Evolutionary conservation across 2,329 filamentous ascomycete species (phyloP).

Genomic region (Acarospora socialis): DNA sequence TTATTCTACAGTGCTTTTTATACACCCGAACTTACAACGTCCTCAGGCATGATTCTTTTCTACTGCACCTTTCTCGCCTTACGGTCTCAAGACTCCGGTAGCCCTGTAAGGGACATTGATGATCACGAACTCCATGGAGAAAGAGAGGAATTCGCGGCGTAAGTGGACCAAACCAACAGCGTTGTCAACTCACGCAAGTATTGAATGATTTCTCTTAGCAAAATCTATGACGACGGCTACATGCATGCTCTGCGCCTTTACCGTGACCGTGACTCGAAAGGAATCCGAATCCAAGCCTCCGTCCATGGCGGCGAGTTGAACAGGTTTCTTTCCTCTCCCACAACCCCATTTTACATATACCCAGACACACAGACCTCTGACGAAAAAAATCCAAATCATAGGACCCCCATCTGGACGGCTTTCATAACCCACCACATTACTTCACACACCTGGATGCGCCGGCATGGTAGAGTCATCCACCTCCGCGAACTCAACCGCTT

Average conservation of each 20-base stretch:
- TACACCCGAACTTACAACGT: no score
- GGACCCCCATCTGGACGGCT: conserved; percentile 47
- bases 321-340: conserved; percentile 25
- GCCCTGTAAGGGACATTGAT: neutral
- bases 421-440: conserved; percentile 37
- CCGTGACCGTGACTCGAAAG: conserved; percentile 35
- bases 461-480: conserved; percentile 29
- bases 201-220: conserved; percentile 23
- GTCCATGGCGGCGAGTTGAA: conserved; percentile 38
- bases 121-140: conserved; percentile 8
- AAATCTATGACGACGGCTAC: conserved; percentile 38
- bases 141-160: conserved; percentile 6
- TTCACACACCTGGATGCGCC: conserved; percentile 34
- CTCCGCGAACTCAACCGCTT: conserved; percentile 38
- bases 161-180: conserved; percentile 1
- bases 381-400: conserved; percentile 11
- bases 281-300: conserved; percentile 43
- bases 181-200: no score
- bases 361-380: no score
- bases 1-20: neutral
- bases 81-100: conserved; percentile 7
- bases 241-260: conserved; percentile 42
- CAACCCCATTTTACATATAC: no score
- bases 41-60: conserved; percentile 12
- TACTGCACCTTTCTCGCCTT: conserved; percentile 12